Base-by-base conservation (phyloP, 2,329 filamentous ascomycete species). In the Monascus ruber region DNA sequence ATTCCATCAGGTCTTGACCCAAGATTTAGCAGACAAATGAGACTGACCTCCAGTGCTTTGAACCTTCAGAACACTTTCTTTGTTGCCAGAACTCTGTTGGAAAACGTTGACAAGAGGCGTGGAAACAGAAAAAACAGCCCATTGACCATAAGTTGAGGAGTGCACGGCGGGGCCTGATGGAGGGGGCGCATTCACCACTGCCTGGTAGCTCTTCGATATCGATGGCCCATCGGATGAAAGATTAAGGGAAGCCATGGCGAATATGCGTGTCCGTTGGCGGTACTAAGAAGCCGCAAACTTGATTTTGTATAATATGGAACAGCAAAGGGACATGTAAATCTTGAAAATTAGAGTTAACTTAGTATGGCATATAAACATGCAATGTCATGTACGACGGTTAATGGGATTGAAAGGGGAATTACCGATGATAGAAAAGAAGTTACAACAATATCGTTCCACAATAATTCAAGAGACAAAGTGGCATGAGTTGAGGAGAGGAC, bases 21-120 rank as follows among this genome's bases (percentile, higher is more conserved):
- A 35, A 9, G 5, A 7, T 2, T 25, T 7, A 35, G 24, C 9
- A 11, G 31, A 17, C 37, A 24, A 27, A 24, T 24, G 31, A 24
- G n/a, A 58, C 63, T 64, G 63, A 89, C 85, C 84, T 70, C 88
- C 89, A 36, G 85, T 93, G 57, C 74, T 81, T 61, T 96, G 87
- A 37, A 98, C 89, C 66, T 95, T 96, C 50, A 98, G 70, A 1
- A 95, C 77, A 62, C 89, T 96, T 67, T 96, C 89, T 68, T 95
- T 96, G 49, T 78, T 73, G 31, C 77, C 81, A 41, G 77, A 73
- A 58, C 91, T 85, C 47, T 74, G 70, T 65, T 94, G 86, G 63
- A 98, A 98, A 43, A 88, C 88, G 68, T 83, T 96, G 59, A 86
- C 75, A 32, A 98, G 76, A 39, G 91, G 91, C 43, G 89, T 85